phyloP scores from a whole-genome alignment of 2,329 filamentous ascomycete species.

The Orbilia quercus region DNA sequence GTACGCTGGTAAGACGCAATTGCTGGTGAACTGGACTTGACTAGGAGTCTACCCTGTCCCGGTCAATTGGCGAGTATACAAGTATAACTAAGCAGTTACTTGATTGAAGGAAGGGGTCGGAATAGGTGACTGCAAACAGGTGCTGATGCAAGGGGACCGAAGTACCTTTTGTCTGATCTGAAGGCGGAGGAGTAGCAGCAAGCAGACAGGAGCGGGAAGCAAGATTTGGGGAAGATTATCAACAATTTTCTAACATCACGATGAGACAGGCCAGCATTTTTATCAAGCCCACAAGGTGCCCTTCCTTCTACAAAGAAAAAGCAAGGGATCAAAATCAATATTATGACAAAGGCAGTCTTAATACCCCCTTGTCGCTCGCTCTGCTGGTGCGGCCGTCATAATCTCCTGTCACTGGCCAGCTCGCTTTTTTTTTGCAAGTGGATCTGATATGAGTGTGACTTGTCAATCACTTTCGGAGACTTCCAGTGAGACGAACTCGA shows the following conservation, averaged over 20 bases:
- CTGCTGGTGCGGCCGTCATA: conserved; percentile 47
- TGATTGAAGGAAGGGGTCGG: conserved; percentile 34
- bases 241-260: conserved; percentile 54
- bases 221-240: conserved; percentile 53
- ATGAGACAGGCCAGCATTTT: conserved; percentile 57
- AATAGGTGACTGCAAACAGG: conserved; percentile 45
- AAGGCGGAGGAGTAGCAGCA: conserved; percentile 53
- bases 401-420: conserved; percentile 48
- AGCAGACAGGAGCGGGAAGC: conserved; percentile 26
- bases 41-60: conserved; percentile 45
- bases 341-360: too few relatives aligned
- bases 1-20: conserved; percentile 53
- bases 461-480: conserved; percentile 56
- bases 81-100: conserved; percentile 41
- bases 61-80: conserved; percentile 48
- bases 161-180: too few relatives aligned
- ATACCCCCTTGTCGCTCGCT: conserved; percentile 41
- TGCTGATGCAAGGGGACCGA: conserved; percentile 52
- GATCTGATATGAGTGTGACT: conserved; percentile 48
- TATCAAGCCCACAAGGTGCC: conserved; percentile 53
- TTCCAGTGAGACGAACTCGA: conserved; percentile 28
- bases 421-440: conserved; percentile 31
- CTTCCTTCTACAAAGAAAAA: conserved; percentile 47
- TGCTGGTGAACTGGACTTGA: conserved; percentile 15
- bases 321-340: conserved; percentile 32